Conservation (phyloP, 2,329 filamentous ascomycete genomes). For the Botrytis tulipae region DNA sequence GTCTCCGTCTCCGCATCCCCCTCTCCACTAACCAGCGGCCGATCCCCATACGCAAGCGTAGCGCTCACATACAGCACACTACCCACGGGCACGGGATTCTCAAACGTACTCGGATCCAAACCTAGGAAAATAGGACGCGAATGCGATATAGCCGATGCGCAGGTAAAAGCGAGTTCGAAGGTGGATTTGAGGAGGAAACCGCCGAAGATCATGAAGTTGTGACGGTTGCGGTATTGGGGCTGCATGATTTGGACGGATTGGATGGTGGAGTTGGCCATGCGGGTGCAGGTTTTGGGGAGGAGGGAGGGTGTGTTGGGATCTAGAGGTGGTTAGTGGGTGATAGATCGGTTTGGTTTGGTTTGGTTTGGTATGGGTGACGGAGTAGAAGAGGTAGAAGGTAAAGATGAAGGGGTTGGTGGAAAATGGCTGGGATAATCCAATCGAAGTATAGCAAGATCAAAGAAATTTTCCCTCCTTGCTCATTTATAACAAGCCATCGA, state of each 20-base stretch:
- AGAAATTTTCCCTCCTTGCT: neutral
- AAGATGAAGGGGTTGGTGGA: no score
- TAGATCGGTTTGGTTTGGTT: no score
- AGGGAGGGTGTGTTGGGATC: conserved; percentile 54
- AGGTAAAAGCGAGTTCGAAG: conserved; percentile 72
- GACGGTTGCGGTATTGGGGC: conserved; percentile 65
- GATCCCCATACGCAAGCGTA: conserved; percentile 66
- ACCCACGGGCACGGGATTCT: conserved; percentile 70
- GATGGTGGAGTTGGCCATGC: conserved; percentile 62
- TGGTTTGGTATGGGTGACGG: neutral
- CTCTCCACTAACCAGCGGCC: conserved; percentile 43
- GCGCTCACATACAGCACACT: conserved; percentile 68
- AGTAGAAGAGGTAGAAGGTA: no score
- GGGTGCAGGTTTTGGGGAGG: conserved; percentile 56
- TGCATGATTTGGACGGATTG: conserved; percentile 72
- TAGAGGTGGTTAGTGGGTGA: neutral
- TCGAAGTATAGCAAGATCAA: neutral
- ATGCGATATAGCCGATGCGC: conserved; percentile 66
- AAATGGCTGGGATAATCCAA: neutral
- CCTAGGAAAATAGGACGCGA: conserved; percentile 66
- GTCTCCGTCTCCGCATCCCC: conserved; percentile 25
- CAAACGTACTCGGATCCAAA: conserved; percentile 68
- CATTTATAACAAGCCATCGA: neutral
- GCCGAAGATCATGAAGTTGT: conserved; percentile 75
- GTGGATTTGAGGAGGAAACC: conserved; percentile 69